phyloP scores from a whole-genome alignment of 2,329 filamentous ascomycete genomes.

The Myriosclerotinia scirpicola region DNA sequence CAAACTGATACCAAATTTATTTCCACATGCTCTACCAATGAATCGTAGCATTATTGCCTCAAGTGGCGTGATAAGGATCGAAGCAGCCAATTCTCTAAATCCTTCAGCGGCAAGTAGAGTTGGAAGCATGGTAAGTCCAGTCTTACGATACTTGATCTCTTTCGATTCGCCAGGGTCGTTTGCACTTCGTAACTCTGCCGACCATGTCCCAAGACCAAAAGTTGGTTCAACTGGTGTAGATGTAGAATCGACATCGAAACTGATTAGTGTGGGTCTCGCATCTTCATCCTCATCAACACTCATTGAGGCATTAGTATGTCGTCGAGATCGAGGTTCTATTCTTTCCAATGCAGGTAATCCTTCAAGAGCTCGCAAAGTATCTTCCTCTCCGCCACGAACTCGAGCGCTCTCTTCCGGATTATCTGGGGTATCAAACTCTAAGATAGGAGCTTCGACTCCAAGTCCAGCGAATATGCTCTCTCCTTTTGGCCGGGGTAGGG shows the following conservation, averaged over 20 bases:
- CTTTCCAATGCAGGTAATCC: constrained; percentile 33
- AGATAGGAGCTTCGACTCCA: constrained; percentile 25
- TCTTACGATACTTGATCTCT: constrained; percentile 36
- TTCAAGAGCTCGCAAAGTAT: constrained; percentile 39
- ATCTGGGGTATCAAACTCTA: constrained; percentile 35
- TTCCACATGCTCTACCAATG: constrained; percentile 35
- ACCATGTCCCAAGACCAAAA: constrained; percentile 36
- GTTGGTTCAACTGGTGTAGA: constrained; percentile 29
- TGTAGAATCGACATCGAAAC: constrained; percentile 41
- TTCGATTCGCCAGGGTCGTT: constrained; percentile 37
- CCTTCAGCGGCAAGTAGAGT: constrained; percentile 39
- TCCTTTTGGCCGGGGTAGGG: constrained; percentile 37
- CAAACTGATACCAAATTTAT: constrained; percentile 28
- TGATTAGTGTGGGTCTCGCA: constrained; percentile 39
- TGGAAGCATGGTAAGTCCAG: constrained; percentile 40
- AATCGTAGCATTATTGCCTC: constrained; percentile 39
- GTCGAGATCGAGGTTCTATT: constrained; percentile 25
- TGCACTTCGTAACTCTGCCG: constrained; percentile 41
- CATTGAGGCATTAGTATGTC: constrained; percentile 32
- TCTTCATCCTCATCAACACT: constrained; percentile 39
- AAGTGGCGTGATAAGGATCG: constrained; percentile 37
- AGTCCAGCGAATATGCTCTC: constrained; percentile 36
- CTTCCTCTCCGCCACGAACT: constrained; percentile 31
- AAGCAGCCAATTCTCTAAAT: constrained; percentile 36
- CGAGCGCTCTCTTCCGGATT: constrained; percentile 23